A percentile compares a stretch with the other conserved stretches of the same genome.
These are phyloP conservation scores for Candolleomyces eurysporus DNA, from an alignment of 768 basidiomycete species.

Conservation along the genomic window DNA sequence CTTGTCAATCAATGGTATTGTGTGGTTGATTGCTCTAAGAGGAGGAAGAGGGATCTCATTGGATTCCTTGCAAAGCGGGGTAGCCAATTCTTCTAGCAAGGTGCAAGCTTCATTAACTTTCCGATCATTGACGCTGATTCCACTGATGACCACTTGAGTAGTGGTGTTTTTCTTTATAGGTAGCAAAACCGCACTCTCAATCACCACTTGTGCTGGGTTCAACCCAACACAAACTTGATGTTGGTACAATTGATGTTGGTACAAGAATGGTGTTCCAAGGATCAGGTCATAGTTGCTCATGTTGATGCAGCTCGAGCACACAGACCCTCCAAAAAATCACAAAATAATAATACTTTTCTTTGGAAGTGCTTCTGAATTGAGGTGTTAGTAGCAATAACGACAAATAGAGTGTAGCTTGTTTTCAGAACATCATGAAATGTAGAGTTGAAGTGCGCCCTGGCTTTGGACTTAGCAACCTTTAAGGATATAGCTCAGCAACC, in stretches of 20 bases:
- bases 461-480: too few species aligned
- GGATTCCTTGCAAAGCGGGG: slow-evolving; percentile 18
- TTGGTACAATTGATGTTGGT: slow-evolving; percentile 29
- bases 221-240: slow-evolving; percentile 23
- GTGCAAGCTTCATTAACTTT: slow-evolving; percentile 16
- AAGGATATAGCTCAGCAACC: too few species aligned
- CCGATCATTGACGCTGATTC: slow-evolving; percentile 10
- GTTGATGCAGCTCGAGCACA: too few species aligned
- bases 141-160: slow-evolving; percentile 8
- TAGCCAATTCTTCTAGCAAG: slow-evolving; percentile 19
- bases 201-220: slow-evolving; percentile 22
- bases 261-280: slow-evolving; percentile 39
- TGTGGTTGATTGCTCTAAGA: slow-evolving; percentile 34
- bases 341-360: too few species aligned
- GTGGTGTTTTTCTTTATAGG: slow-evolving; percentile 15
- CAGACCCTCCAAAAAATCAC: too few species aligned
- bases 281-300: slow-evolving; percentile 40
- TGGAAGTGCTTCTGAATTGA: too few species aligned
- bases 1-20: slow-evolving; percentile 37
- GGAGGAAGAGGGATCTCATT: slow-evolving; percentile 28
- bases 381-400: too few species aligned
- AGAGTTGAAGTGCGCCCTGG: too few species aligned
- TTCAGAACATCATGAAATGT: too few species aligned
- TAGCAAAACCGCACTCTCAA: slow-evolving; percentile 18
- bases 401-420: too few species aligned